Percentiles rank a stretch among this genome's conserved stretches.
Conservation (phyloP, 2,329 filamentous ascomycete species). For the Penicillium aurantiogriseum region DNA sequence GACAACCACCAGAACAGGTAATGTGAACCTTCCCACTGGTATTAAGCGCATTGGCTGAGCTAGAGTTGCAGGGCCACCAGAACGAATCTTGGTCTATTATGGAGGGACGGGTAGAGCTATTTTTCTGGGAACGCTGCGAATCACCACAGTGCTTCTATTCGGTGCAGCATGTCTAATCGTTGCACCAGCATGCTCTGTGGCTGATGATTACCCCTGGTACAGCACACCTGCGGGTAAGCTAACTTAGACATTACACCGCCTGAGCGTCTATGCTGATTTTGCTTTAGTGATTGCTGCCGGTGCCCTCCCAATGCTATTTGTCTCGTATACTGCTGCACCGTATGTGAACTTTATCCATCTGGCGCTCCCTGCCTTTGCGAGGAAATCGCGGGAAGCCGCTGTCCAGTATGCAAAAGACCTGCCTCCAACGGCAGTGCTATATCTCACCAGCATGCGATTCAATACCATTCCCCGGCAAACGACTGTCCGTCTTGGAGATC, state of each 20-base stretch:
- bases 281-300: constrained; percentile 57
- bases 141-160: constrained; percentile 69
- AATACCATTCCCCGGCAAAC: constrained; percentile 45
- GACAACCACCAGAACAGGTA: constrained; percentile 32
- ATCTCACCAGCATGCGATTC: constrained; percentile 47
- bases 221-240: constrained; percentile 42
- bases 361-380: constrained; percentile 64
- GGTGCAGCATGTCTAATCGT: constrained; percentile 64
- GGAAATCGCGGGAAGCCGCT: constrained; percentile 54
- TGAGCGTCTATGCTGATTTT: neutral
- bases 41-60: constrained; percentile 9
- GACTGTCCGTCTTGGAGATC: constrained; percentile 44
- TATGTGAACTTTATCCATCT: constrained; percentile 73
- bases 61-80: constrained; percentile 33
- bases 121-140: constrained; percentile 67
- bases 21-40: neutral
- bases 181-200: constrained; percentile 56
- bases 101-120: constrained; percentile 66
- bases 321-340: constrained; percentile 64
- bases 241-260: neutral
- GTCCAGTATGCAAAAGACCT: constrained; percentile 46
- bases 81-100: constrained; percentile 68
- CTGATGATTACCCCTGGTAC: constrained; percentile 47
- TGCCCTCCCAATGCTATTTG: constrained; percentile 62
- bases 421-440: constrained; percentile 44